Evolutionary conservation across 345 rosid species (phyloP), one percentile per base, ranked within the genome.

Genomic region (Syzygium aromaticum): DNA sequence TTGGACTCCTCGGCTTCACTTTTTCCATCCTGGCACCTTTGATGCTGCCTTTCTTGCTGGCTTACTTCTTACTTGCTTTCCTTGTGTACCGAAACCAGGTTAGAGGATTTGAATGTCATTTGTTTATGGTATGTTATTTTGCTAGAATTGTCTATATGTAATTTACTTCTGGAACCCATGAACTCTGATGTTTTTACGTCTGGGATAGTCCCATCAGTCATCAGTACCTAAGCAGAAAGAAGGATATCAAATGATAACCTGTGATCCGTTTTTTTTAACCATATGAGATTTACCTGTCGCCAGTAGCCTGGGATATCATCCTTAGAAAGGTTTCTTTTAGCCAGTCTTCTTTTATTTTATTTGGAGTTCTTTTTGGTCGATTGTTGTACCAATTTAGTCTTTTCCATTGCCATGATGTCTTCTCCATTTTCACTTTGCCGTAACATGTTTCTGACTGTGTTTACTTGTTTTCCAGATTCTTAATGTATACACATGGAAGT

Each of bases 71-170:
- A 43, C 93, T 95, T 77, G 98, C 95, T 15, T 95, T 89, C 92
- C 92, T 95, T 16, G 92, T 97, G 82, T 96, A 95, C 88, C 91
- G 93, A 87, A 96, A 97, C 87, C 99, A 97, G 98, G 98, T 96
- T 80, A 61, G 86, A 51, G 57, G 33, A 77, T 28, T 43, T 53
- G 22, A 40, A 63, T 84, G 11, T 51, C n/a, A n/a, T 64, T 84
- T 63, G 11, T 51, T 22, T 33, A 25, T 3, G 3, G 19, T 10
- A 9, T 53, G 19, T 11, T 85, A 54, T 85, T 63, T 85, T 49
- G 88, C 40, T 52, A 17, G 16, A 43, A 82, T n/a, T 6, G 14
- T 84, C 61, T 84, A 84, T 11, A 51, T 8, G 46, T 86, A 33
- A 43, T 86, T 49, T 87, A 51, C n/a, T 28, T 67, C 33, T 53